phyloP scores from a whole-genome alignment of 2,329 filamentous ascomycete genomes.

The Ophiostoma pallidulum region DNA sequence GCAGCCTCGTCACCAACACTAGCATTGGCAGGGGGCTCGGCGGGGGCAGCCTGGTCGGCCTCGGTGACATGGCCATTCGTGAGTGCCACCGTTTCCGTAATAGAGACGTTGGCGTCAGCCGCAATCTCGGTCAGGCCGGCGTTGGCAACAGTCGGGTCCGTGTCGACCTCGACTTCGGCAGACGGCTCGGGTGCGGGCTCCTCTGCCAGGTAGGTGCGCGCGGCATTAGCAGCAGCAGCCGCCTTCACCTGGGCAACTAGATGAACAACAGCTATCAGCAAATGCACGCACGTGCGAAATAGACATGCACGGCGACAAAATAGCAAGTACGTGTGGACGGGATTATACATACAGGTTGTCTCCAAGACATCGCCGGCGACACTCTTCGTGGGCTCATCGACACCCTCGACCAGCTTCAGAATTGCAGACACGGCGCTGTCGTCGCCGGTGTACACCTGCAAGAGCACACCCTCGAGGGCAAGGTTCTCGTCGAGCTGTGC shows the following conservation, averaged over 20 bases:
- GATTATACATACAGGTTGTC: slow-evolving; percentile 53
- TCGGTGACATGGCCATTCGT: slow-evolving; percentile 10
- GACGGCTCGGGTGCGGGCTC: slow-evolving; percentile 22
- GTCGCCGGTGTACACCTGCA: slow-evolving; percentile 72
- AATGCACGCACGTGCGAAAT: background rate
- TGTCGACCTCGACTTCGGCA: slow-evolving; percentile 30
- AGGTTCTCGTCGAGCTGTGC: slow-evolving; percentile 61
- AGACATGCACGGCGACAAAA: too few relatives aligned
- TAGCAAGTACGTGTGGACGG: too few relatives aligned
- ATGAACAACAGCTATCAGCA: background rate
- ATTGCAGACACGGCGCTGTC: slow-evolving; percentile 64
- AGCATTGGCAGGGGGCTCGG: slow-evolving; percentile 32
- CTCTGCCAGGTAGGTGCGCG: slow-evolving; percentile 27
- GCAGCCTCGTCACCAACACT: slow-evolving; percentile 43
- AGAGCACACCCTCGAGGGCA: slow-evolving; percentile 70
- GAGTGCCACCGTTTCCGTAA: background rate
- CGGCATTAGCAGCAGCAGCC: slow-evolving; percentile 43
- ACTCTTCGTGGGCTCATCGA: slow-evolving; percentile 55
- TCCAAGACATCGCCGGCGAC: slow-evolving; percentile 55
- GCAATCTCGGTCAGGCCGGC: slow-evolving; percentile 61
- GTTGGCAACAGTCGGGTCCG: slow-evolving; percentile 59
- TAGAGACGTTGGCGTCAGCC: slow-evolving; percentile 19
- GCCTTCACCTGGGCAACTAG: slow-evolving; percentile 51
- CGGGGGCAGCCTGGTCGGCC: background rate
- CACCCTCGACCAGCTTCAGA: slow-evolving; percentile 66